Evolutionary conservation across 345 rosid species (phyloP).

Genomic region (Eucalyptus globulus): DNA sequence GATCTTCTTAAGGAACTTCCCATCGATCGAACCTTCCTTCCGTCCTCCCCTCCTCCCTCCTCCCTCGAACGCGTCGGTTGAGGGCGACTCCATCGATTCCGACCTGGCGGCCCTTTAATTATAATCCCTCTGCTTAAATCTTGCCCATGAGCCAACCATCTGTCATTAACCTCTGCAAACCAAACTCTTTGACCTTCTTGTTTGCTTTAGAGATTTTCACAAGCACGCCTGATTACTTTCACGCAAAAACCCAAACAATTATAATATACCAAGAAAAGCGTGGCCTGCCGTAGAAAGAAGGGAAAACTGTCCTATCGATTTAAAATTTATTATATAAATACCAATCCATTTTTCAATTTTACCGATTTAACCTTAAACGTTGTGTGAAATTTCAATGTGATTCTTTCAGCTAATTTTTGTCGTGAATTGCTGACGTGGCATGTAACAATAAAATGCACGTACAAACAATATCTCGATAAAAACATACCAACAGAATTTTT

Average conservation of each 20-base stretch:
- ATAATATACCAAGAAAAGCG: too few relatives aligned
- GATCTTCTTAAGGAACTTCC: neutral
- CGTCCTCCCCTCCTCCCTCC: neutral
- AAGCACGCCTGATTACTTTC: neutral
- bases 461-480: rapidly evolving
- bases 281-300: too few relatives aligned
- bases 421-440: rapidly evolving
- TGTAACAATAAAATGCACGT: rapidly evolving
- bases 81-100: neutral
- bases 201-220: neutral
- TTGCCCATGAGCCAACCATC: neutral
- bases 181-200: neutral
- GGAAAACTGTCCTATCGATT: too few relatives aligned
- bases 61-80: neutral
- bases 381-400: neutral
- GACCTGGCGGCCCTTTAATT: neutral
- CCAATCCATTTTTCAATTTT: rapidly evolving
- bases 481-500: neutral
- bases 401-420: neutral
- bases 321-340: rapidly evolving
- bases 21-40: neutral
- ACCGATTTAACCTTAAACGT: too few relatives aligned
- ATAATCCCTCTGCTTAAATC: neutral
- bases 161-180: neutral
- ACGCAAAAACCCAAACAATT: neutral